These are phyloP conservation scores for Diplodia seriata DNA, from an alignment of 2,329 filamentous ascomycete species.

Conservation along the genomic window DNA sequence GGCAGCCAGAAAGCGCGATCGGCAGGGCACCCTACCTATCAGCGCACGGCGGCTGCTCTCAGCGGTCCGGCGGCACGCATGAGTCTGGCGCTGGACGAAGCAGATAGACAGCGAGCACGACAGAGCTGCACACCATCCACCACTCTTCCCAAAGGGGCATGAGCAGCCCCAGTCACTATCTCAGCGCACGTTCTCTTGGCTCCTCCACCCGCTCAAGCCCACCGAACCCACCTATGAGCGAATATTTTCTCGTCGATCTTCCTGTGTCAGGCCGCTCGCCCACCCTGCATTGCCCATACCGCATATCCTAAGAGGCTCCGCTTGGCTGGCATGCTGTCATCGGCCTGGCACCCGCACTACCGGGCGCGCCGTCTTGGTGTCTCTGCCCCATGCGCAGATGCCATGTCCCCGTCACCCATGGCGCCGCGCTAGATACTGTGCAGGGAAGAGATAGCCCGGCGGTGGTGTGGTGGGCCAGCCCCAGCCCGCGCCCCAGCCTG, in stretches of 20 bases:
- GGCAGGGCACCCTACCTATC: slow-evolving; percentile 13
- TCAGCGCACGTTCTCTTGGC: slow-evolving; percentile 22
- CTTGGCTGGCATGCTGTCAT: slow-evolving; percentile 26
- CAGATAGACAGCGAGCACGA: slow-evolving; percentile 1
- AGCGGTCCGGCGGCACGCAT: slow-evolving; percentile 6
- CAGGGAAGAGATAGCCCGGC: slow-evolving; percentile 23
- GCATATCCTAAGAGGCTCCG: slow-evolving; percentile 16
- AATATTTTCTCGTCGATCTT: slow-evolving; percentile 24
- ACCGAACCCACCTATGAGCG: slow-evolving; percentile 26
- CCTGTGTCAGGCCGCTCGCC: slow-evolving; percentile 16
- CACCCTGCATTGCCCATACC: slow-evolving; percentile 12
- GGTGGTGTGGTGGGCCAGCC: slow-evolving; percentile 25
- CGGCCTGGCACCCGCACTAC: slow-evolving; percentile 6
- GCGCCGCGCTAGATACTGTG: slow-evolving; percentile 17
- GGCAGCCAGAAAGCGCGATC: slow-evolving; percentile 4
- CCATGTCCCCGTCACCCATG: slow-evolving; percentile 4
- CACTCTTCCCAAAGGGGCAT: slow-evolving; percentile 20
- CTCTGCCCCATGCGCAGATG: slow-evolving; percentile 6
- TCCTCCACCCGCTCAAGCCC: slow-evolving; percentile 20
- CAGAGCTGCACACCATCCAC: slow-evolving; percentile 14
- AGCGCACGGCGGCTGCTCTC: not conserved
- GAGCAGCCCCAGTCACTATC: slow-evolving; percentile 22
- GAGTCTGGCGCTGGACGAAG: not conserved
- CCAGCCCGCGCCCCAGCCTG: slow-evolving; percentile 23
- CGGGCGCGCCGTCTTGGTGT: slow-evolving; percentile 9